A percentile compares a stretch with the other conserved stretches of the same genome.
These are phyloP conservation scores for Hyphopichia pseudoburtonii DNA, from an alignment of 1,139 yeast genomes.

Conservation along the genomic window DNA sequence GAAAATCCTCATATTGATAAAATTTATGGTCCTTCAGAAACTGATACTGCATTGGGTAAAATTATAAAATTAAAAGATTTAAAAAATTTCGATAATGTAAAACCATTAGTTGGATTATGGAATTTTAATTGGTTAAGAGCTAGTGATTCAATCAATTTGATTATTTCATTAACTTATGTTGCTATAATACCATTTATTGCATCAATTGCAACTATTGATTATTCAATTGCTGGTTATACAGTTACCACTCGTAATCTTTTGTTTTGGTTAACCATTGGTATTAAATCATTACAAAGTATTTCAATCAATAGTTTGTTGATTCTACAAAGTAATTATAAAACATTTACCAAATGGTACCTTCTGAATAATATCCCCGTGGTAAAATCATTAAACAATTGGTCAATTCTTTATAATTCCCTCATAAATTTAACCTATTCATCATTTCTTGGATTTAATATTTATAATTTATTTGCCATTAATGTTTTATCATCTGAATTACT, in stretches of 20 bases:
- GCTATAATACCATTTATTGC: conserved; percentile 47
- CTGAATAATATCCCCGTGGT: conserved; percentile 67
- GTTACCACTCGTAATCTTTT: conserved; percentile 21
- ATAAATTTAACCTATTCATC: conserved; percentile 48
- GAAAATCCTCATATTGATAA: conserved; percentile 90
- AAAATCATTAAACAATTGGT: conserved; percentile 77
- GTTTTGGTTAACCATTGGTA: conserved; percentile 48
- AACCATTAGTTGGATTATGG: conserved; percentile 63
- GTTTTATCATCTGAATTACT: conserved; percentile 15
- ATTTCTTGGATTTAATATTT: conserved; percentile 43
- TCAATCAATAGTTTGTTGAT: conserved; percentile 55
- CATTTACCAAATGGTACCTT: conserved; percentile 67
- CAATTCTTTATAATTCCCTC: conserved; percentile 61
- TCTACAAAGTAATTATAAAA: conserved; percentile 61
- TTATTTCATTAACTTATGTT: conserved; percentile 45
- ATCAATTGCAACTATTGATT: conserved; percentile 19
- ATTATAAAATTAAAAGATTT: conserved; percentile 44
- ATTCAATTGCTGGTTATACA: conserved; percentile 15
- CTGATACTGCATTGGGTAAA: conserved; percentile 36
- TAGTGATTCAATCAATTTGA: conserved; percentile 59
- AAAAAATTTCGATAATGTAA: conserved; percentile 46
- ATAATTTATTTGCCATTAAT: conserved; percentile 20
- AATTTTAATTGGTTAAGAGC: conserved; percentile 69
- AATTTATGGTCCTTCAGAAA: conserved; percentile 57
- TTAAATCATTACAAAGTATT: conserved; percentile 54